Percentiles rank a stretch among this genome's conserved stretches.
phyloP scores from a whole-genome alignment of 371 early-diverging fungal genomes.

The Conidiobolus incongruus region DNA sequence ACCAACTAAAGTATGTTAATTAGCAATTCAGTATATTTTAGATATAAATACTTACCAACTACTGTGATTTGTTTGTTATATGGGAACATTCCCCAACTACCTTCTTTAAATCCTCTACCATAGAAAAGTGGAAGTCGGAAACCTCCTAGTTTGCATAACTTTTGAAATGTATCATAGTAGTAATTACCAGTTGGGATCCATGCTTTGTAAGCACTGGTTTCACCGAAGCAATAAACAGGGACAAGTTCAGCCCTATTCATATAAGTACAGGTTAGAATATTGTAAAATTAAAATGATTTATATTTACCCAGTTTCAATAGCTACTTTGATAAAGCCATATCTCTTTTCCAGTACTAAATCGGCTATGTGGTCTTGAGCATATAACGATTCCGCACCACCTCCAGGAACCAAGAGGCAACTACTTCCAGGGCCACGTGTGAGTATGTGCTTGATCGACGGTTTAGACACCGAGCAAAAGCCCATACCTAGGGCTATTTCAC shows the following conservation, averaged over 20 bases:
- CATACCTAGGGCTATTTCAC: conserved; percentile 38
- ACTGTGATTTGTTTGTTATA: neutral
- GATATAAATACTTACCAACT: neutral
- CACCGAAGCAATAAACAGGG: conserved; percentile 60
- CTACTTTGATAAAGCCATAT: conserved; percentile 55
- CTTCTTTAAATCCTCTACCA: conserved; percentile 35
- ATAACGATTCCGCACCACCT: conserved; percentile 52
- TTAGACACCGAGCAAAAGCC: conserved; percentile 30
- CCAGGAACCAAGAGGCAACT: conserved; percentile 35
- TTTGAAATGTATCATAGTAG: conserved; percentile 26
- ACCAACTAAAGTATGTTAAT: neutral
- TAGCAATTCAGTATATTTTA: neutral
- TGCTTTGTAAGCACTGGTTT: conserved; percentile 50
- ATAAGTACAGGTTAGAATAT: too few species aligned
- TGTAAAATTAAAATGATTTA: too few species aligned
- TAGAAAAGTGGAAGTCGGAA: conserved; percentile 31
- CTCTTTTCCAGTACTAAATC: conserved; percentile 43
- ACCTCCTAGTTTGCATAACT: conserved; percentile 7
- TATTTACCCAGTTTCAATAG: conserved; percentile 29
- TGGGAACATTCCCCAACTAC: conserved; percentile 1
- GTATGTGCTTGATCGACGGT: neutral
- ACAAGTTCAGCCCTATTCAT: conserved; percentile 42
- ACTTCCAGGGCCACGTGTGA: neutral
- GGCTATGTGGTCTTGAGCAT: conserved; percentile 29
- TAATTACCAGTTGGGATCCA: conserved; percentile 2